Percentiles rank a stretch among this genome's conserved stretches.
Conservation (phyloP, 257 asterid species). For the Verbena officinalis region DNA sequence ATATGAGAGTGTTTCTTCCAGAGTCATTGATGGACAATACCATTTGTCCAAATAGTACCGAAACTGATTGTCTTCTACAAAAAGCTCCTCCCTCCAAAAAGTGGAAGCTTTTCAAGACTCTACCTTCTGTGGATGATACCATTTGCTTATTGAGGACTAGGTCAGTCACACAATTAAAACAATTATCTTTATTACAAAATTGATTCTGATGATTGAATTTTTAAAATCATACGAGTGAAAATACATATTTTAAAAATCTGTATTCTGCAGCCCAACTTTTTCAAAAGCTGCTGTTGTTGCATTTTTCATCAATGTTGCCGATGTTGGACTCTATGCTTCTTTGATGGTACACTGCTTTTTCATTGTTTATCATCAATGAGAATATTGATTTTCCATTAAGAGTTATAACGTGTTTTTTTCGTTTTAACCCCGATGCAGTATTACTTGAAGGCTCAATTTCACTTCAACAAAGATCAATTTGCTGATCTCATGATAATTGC, state of each 20-base stretch:
- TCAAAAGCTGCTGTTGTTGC: conserved; percentile 81
- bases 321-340: conserved; percentile 71
- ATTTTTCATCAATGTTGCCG: conserved; percentile 70
- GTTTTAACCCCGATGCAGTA: conserved; percentile 53
- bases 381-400: background rate
- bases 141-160: conserved; percentile 68
- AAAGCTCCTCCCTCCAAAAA: conserved; percentile 60
- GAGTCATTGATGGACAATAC: conserved; percentile 48
- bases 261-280: conserved; percentile 66
- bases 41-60: conserved; percentile 35
- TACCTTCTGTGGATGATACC: conserved; percentile 64
- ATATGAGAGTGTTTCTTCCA: conserved; percentile 77
- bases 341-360: conserved; percentile 48
- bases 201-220: background rate
- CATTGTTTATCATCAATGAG: background rate
- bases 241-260: background rate
- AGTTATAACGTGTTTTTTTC: background rate
- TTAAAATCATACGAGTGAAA: background rate
- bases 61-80: conserved; percentile 61
- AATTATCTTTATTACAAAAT: background rate
- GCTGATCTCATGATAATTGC: conserved; percentile 84
- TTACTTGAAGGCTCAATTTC: conserved; percentile 86
- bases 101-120: conserved; percentile 46
- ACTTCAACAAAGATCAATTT: conserved; percentile 83
- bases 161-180: conserved; percentile 34